phyloP scores from a whole-genome alignment of 352 stramenopile species.

The Pythium aristosporum region DNA sequence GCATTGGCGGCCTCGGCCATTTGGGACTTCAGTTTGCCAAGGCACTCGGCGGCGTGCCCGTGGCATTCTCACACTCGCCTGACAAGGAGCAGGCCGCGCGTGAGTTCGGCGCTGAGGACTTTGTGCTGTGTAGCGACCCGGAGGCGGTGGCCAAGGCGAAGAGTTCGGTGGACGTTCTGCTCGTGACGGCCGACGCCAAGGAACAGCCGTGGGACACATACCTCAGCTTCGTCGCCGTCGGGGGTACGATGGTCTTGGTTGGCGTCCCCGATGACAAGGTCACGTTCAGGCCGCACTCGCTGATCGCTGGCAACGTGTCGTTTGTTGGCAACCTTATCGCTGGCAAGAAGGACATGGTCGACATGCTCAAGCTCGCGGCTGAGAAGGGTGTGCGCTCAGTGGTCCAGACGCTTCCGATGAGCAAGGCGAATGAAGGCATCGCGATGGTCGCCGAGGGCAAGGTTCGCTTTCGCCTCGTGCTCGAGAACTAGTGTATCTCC shows the following conservation, averaged over 20 bases:
- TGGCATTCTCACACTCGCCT: conserved; percentile 38
- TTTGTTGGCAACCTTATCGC: conserved; percentile 24
- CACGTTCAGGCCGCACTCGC: neutral
- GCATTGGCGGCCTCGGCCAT: conserved; percentile 69
- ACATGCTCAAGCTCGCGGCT: conserved; percentile 3
- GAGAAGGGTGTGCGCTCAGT: neutral
- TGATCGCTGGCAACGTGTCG: conserved; percentile 45
- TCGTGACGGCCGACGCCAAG: conserved; percentile 35
- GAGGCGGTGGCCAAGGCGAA: conserved; percentile 15
- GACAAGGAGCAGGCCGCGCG: conserved; percentile 25
- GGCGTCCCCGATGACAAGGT: conserved; percentile 19
- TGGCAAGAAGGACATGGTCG: neutral
- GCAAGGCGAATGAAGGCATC: neutral
- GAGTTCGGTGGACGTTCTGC: conserved; percentile 25
- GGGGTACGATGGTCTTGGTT: conserved; percentile 32
- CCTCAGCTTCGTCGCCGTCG: conserved; percentile 18
- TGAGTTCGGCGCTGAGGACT: conserved; percentile 23
- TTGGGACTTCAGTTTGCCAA: conserved; percentile 63
- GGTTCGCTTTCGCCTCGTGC: conserved; percentile 1
- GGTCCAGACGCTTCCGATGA: conserved; percentile 9
- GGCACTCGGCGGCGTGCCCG: conserved; percentile 44
- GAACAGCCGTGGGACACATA: conserved; percentile 31
- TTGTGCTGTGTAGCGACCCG: conserved; percentile 17
- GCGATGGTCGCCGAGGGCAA: conserved; percentile 3
- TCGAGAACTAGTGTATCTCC: conserved; percentile 47